Evolutionary conservation across 2,329 filamentous ascomycete genomes (phyloP).

Genomic region (Arthrinium phaeospermum): DNA sequence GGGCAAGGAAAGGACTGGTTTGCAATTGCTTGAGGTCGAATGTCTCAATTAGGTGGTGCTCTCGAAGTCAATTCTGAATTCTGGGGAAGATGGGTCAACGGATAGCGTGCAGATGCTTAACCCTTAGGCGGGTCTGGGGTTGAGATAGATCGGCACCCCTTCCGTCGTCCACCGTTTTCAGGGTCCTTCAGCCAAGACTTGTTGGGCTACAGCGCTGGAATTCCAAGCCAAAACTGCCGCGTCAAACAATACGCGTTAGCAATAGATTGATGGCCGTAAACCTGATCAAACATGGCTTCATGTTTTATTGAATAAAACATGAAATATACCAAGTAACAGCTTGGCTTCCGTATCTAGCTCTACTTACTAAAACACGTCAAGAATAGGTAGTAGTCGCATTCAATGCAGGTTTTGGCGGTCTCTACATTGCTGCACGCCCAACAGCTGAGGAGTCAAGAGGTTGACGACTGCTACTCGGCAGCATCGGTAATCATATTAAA

Average conservation of each 20-base stretch:
- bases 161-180: not conserved
- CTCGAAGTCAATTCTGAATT: not conserved
- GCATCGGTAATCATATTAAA: not conserved
- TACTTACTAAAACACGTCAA: not conserved
- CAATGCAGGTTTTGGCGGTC: not conserved
- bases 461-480: not conserved
- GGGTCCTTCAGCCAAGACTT: not conserved
- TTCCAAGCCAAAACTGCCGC: not conserved
- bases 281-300: not conserved
- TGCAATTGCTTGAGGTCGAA: too few relatives aligned
- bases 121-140: not conserved
- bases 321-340: not conserved
- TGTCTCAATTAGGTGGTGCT: too few relatives aligned
- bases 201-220: not conserved
- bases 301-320: not conserved
- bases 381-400: not conserved
- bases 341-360: not conserved
- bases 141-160: not conserved
- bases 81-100: slow-evolving; percentile 9
- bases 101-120: not conserved
- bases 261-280: not conserved
- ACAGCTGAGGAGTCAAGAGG: not conserved
- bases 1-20: not conserved
- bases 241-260: not conserved
- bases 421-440: not conserved